phyloP scores from a whole-genome alignment of 345 rosid species.

The Pistacia atlantica region DNA sequence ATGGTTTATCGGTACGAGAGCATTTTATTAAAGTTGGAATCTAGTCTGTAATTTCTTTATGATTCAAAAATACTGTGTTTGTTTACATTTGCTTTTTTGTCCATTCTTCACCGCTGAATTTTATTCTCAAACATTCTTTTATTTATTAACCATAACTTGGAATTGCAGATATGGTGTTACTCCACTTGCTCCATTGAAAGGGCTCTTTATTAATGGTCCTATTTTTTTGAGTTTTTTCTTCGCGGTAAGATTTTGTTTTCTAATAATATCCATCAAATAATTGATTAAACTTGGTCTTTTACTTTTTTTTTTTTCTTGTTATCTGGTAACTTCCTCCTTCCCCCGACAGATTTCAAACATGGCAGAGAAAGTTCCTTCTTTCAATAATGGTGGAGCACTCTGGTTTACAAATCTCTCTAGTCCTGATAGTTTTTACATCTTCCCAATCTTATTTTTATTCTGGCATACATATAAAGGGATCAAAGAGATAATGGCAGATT shows the following conservation, averaged over 20 bases:
- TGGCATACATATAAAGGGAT: conserved; percentile 37
- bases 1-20: not conserved
- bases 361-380: conserved; percentile 89
- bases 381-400: conserved; percentile 78
- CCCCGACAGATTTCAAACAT: conserved; percentile 60
- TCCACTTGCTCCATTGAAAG: conserved; percentile 84
- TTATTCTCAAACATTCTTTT: not conserved
- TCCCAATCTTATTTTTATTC: conserved; percentile 66
- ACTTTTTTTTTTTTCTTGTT: not conserved
- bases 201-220: conserved; percentile 78
- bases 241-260: conserved; percentile 60
- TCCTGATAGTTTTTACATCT: conserved; percentile 66
- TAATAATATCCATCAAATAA: not conserved
- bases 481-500: conserved; percentile 52
- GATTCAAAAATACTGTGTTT: not conserved
- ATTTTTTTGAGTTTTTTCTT: conserved; percentile 75
- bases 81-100: not conserved
- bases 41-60: not conserved
- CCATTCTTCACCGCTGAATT: not conserved
- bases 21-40: not conserved
- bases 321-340: conserved; percentile 7
- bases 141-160: conserved; percentile 20
- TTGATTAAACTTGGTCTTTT: not conserved
- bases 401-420: conserved; percentile 81
- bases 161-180: conserved; percentile 71